Base-by-base conservation (phyloP, 768 basidiomycete genomes). In the Lenzites betulinus region DNA sequence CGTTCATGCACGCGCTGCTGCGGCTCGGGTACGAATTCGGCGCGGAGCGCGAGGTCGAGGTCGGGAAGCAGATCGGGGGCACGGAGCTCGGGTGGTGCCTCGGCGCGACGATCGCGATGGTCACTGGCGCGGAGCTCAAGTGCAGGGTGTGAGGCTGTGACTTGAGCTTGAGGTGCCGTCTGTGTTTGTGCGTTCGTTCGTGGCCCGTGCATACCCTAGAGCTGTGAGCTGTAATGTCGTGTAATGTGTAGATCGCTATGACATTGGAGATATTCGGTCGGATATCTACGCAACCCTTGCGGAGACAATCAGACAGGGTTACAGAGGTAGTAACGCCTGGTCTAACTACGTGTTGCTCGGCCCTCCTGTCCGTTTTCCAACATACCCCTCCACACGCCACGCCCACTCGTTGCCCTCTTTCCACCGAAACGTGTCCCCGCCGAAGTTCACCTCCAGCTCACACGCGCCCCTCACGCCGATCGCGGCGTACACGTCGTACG, bases 71-170 rank as follows among this genome's bases (percentile, higher is more conserved):
- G 80, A 83, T 98, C 47, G 79, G 79, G 28, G 92, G 87, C 22
- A 96, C 95, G 2, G 96, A 97, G 81, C 76, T 98, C 60, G 95
- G 95, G 22, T 98, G 96, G 95, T 88, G 88, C 67, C 73, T 98
- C 33, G 93, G 93, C 18, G 95, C 93, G 30, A 86, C 88, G 51
- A 83, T 94, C 68, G 85, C 84, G 52, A 82, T 92, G 79, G 83
- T 91, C 33, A 63, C 57, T 15, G 84, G 78, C 7, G 81, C 82
- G 15, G 81, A 85, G 67, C 66, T 89, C 55, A 83, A 69, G 67
- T 90, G 89, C 76, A 74, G 62, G 12, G 72, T 71, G 16, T 63
- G 53, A 63, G 47, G 7, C 7, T n/a, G n/a, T n/a, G n/a, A n/a
- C n/a, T 13, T 36, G 25, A 30, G 51, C 18, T 13, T 23, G 23